Conservation (phyloP, 106 monocot species). For the Allium fistulosum region DNA sequence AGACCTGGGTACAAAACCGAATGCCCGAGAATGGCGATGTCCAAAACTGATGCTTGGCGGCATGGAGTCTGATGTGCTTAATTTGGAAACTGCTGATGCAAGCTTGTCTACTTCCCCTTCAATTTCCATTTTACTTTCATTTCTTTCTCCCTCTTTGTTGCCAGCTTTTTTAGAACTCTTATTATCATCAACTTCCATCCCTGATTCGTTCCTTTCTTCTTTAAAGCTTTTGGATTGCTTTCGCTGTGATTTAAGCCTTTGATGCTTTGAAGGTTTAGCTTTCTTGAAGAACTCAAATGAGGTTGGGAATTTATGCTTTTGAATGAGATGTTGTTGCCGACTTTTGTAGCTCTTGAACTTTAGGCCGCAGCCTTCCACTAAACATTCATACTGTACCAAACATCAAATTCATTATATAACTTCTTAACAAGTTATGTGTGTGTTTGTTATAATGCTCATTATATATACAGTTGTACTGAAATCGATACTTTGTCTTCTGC, state of each 20-base stretch:
- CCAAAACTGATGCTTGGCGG: slow-evolving; percentile 68
- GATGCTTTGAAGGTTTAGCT: slow-evolving; percentile 62
- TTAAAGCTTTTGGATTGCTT: slow-evolving; percentile 18
- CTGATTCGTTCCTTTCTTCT: slow-evolving; percentile 3
- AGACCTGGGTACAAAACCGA: slow-evolving; percentile 68
- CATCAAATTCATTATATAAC: background rate
- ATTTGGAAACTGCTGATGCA: slow-evolving; percentile 64
- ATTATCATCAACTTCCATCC: slow-evolving; percentile 37
- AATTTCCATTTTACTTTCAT: slow-evolving; percentile 33
- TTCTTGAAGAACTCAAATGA: slow-evolving; percentile 84
- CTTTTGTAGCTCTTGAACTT: slow-evolving; percentile 86
- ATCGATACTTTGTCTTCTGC: too few species aligned
- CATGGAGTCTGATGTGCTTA: slow-evolving; percentile 57
- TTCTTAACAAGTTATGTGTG: too few species aligned
- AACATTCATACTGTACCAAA: slow-evolving; percentile 71
- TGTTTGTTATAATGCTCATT: too few species aligned
- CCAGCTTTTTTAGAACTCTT: slow-evolving; percentile 17
- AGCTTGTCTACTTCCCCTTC: slow-evolving; percentile 62
- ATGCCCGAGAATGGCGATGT: slow-evolving; percentile 44
- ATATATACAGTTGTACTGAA: too few species aligned
- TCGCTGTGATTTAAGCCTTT: slow-evolving; percentile 40
- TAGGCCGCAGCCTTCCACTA: slow-evolving; percentile 89
- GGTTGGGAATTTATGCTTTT: slow-evolving; percentile 80
- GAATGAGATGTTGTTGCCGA: slow-evolving; percentile 74
- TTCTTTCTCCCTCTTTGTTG: background rate